Evolutionary conservation across 129 eudicot species (phyloP).

Genomic region (Daucus carota): DNA sequence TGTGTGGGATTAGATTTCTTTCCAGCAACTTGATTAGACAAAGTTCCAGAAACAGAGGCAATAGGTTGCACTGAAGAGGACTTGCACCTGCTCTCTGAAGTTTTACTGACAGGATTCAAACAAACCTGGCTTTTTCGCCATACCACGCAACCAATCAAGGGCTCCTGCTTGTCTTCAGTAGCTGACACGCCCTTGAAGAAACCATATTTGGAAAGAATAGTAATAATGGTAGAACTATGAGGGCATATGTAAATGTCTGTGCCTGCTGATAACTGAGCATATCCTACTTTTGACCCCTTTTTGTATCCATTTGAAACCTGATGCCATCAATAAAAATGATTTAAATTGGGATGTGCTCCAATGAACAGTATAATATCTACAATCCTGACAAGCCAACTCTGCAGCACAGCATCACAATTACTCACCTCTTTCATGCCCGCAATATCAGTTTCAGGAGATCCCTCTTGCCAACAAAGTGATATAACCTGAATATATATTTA

Average conservation of each 20-base stretch:
- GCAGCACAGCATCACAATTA: background rate
- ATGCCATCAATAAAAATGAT: background rate
- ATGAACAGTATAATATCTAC: background rate
- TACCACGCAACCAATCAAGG: slow-evolving; percentile 65
- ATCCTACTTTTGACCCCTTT: slow-evolving; percentile 48
- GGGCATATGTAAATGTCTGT: slow-evolving; percentile 65
- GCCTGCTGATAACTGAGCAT: slow-evolving; percentile 45
- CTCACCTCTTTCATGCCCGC: slow-evolving; percentile 61
- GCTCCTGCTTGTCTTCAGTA: slow-evolving; percentile 41
- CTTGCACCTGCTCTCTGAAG: slow-evolving; percentile 20
- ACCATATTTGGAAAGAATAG: slow-evolving; percentile 65
- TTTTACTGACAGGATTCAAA: slow-evolving; percentile 23
- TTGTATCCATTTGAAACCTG: slow-evolving; percentile 57
- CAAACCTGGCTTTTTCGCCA: slow-evolving; percentile 48
- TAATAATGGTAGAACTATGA: slow-evolving; percentile 48
- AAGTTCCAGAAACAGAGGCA: slow-evolving; percentile 28
- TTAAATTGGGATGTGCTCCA: background rate
- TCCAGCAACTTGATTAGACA: slow-evolving; percentile 19
- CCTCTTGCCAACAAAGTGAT: slow-evolving; percentile 59
- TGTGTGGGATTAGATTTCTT: slow-evolving; percentile 20
- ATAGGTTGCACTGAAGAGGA: slow-evolving; percentile 24
- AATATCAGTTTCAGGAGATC: slow-evolving; percentile 40
- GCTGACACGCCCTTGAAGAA: slow-evolving; percentile 66
- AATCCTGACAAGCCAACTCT: background rate
- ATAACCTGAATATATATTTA: slow-evolving; percentile 39